A percentile compares a stretch with the other conserved stretches of the same genome.
Evolutionary conservation across 495 filamentous ascomycete species (phyloP).

Genomic region (Annulohypoxylon moriforme): DNA sequence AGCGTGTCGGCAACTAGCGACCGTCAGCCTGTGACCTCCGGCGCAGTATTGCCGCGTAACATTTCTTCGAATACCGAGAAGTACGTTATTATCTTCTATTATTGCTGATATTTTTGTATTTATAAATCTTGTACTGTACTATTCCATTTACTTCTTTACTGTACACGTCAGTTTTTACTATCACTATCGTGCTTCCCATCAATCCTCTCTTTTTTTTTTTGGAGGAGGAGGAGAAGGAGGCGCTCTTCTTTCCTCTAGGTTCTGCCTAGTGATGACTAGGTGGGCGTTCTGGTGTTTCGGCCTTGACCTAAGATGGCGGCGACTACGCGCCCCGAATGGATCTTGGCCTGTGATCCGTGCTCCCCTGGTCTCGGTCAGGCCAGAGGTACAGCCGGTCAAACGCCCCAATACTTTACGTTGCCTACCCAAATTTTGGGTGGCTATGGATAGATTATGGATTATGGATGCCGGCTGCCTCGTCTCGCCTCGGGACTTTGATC

Average conservation of each 20-base stretch:
- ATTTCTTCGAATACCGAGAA: conserved; percentile 57
- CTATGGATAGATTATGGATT: conserved; percentile 25
- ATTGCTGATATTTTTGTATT: background rate
- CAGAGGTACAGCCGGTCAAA: conserved; percentile 41
- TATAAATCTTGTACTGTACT: background rate
- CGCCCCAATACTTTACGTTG: conserved; percentile 22
- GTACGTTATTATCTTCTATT: conserved; percentile 49
- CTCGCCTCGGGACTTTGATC: conserved; percentile 47
- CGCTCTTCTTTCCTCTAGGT: background rate
- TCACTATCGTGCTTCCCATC: conserved; percentile 5
- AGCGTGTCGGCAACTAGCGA: conserved; percentile 57
- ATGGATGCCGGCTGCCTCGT: conserved; percentile 46
- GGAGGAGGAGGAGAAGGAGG: too few relatives aligned
- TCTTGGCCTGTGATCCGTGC: conserved; percentile 41
- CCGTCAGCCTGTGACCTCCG: conserved; percentile 55
- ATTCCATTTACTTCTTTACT: background rate
- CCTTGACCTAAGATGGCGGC: conserved; percentile 38
- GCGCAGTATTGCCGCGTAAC: conserved; percentile 57
- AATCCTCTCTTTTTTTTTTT: background rate
- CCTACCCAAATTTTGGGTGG: conserved; percentile 36
- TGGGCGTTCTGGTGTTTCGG: conserved; percentile 33
- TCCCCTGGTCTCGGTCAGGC: conserved; percentile 40
- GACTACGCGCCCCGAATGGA: conserved; percentile 33
- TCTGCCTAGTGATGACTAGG: conserved; percentile 17
- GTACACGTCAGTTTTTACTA: background rate